These are phyloP conservation scores for Rhamnella rubrinervis DNA, from an alignment of 331 rosid genomes.

Conservation along the genomic window DNA sequence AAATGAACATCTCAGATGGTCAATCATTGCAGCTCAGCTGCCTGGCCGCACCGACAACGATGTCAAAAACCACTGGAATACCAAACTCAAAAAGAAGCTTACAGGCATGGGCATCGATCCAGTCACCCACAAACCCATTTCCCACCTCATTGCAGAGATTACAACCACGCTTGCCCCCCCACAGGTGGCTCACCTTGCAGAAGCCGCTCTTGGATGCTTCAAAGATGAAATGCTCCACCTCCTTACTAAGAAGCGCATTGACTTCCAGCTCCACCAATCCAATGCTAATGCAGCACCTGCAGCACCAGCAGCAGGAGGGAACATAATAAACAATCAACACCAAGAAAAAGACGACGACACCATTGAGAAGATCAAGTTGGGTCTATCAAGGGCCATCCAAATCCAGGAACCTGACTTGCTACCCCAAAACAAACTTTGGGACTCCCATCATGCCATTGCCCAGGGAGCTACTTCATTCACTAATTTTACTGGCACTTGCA, in stretches of 20 bases:
- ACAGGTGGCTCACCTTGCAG: slow-evolving; percentile 69
- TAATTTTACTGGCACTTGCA: slow-evolving; percentile 48
- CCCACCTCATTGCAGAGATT: slow-evolving; percentile 81
- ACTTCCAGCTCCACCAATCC: slow-evolving; percentile 66
- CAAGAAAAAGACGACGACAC: slow-evolving; percentile 52
- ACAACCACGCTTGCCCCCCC: slow-evolving; percentile 74
- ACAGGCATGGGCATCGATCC: slow-evolving; percentile 75
- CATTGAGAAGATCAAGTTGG: slow-evolving; percentile 67
- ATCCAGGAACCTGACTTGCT: slow-evolving; percentile 63
- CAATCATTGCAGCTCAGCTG: slow-evolving; percentile 69
- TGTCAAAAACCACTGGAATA: slow-evolving; percentile 74
- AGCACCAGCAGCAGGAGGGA: slow-evolving; percentile 14
- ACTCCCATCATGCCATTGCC: slow-evolving; percentile 14
- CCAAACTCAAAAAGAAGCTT: slow-evolving; percentile 65
- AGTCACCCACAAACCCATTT: slow-evolving; percentile 72
- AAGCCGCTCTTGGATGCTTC: slow-evolving; percentile 79
- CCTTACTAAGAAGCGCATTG: slow-evolving; percentile 62
- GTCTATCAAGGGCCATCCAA: slow-evolving; percentile 68
- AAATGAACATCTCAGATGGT: slow-evolving; percentile 60
- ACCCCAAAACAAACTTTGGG: slow-evolving; percentile 62
- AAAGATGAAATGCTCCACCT: slow-evolving; percentile 81
- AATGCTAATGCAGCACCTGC: neutral
- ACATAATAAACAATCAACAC: slow-evolving; percentile 38
- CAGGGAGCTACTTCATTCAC: slow-evolving; percentile 36
- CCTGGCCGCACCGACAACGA: slow-evolving; percentile 80